These are phyloP conservation scores for Penicillium verhagenii DNA, from an alignment of 495 filamentous ascomycete species.

Conservation along the genomic window DNA sequence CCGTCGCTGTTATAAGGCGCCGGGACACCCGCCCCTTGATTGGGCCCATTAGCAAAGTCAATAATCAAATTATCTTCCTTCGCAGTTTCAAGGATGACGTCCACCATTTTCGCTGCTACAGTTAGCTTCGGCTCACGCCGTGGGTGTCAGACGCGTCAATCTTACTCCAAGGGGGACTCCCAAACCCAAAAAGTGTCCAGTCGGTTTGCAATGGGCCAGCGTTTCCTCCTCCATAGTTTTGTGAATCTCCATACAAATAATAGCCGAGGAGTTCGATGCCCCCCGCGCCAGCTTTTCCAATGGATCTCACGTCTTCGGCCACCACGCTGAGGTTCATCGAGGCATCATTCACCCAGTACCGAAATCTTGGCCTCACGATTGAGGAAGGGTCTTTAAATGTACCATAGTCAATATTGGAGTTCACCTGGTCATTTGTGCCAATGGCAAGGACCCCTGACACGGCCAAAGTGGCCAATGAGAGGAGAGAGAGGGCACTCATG, in stretches of 20 bases:
- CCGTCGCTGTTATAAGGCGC: slow-evolving; percentile 27
- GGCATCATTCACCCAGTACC: slow-evolving; percentile 46
- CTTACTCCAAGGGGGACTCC: slow-evolving; percentile 34
- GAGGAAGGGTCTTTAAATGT: slow-evolving; percentile 26
- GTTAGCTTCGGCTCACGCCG: neutral
- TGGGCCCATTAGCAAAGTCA: slow-evolving; percentile 50
- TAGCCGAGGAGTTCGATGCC: slow-evolving; percentile 43
- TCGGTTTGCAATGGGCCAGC: slow-evolving; percentile 15
- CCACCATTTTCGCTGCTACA: slow-evolving; percentile 28
- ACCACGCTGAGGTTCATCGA: slow-evolving; percentile 31
- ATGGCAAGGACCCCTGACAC: neutral
- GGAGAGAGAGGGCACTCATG: neutral
- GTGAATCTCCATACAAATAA: slow-evolving; percentile 36
- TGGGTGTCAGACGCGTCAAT: neutral
- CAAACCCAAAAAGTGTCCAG: slow-evolving; percentile 51
- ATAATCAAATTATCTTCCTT: slow-evolving; percentile 40
- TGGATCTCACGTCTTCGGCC: slow-evolving; percentile 31
- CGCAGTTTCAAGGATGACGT: slow-evolving; percentile 34
- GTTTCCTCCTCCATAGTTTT: neutral
- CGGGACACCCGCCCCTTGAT: slow-evolving; percentile 51
- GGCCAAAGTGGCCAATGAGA: neutral
- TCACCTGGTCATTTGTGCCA: slow-evolving; percentile 17
- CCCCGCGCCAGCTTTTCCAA: slow-evolving; percentile 35
- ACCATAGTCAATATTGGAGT: slow-evolving; percentile 15
- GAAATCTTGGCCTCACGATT: slow-evolving; percentile 24